Percentiles rank a stretch among this genome's conserved stretches.
phyloP scores from a whole-genome alignment of 352 stramenopile species.

The Globisporangium nodosum region DNA sequence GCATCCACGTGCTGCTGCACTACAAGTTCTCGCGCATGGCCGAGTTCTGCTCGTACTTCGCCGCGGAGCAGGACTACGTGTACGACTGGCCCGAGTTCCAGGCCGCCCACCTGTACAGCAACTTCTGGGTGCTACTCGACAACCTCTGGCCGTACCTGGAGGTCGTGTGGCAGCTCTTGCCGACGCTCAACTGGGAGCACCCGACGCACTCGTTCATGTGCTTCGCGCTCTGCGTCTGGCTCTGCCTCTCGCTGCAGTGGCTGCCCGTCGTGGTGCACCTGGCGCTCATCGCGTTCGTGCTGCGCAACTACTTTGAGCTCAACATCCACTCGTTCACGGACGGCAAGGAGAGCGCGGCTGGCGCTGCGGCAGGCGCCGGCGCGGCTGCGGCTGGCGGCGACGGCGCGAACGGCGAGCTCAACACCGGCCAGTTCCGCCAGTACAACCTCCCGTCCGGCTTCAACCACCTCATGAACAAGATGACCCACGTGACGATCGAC shows the following conservation, averaged over 20 bases:
- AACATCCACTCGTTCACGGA: conserved; percentile 80
- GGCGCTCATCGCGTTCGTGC: conserved; percentile 68
- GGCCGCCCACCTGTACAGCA: conserved; percentile 77
- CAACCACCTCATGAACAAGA: conserved; percentile 87
- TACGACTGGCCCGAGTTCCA: conserved; percentile 81
- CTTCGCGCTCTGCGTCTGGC: conserved; percentile 79
- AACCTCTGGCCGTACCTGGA: conserved; percentile 83
- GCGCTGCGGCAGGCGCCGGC: neutral
- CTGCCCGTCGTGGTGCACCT: conserved; percentile 75
- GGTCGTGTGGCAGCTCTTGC: conserved; percentile 76
- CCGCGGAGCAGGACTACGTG: conserved; percentile 61
- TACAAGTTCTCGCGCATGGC: conserved; percentile 86
- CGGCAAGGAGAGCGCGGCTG: conserved; percentile 23
- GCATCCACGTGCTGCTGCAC: conserved; percentile 81
- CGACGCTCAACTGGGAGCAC: conserved; percentile 83
- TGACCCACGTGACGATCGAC: conserved; percentile 84
- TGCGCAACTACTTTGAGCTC: conserved; percentile 83
- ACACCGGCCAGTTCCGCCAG: conserved; percentile 55
- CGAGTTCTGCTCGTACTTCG: conserved; percentile 81
- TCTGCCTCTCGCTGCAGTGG: conserved; percentile 81
- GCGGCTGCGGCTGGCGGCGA: conserved; percentile 9
- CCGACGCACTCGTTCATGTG: conserved; percentile 81
- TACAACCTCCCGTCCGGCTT: conserved; percentile 82
- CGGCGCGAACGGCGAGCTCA: conserved; percentile 24
- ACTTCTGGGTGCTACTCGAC: conserved; percentile 83